phyloP scores from a whole-genome alignment of 306 rosid species.

The Pyrus bretschneideri region DNA sequence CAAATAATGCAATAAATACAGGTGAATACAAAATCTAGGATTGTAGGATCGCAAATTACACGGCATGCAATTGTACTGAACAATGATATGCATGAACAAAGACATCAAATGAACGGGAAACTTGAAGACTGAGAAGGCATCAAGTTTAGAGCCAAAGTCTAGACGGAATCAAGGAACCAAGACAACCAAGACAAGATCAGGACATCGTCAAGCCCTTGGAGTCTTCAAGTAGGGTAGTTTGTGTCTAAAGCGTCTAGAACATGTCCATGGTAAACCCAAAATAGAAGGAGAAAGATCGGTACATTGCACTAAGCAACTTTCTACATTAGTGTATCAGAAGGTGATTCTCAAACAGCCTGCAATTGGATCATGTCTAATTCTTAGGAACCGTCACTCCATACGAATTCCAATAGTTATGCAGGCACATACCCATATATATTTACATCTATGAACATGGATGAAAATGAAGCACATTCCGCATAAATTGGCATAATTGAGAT shows the following conservation, averaged over 20 bases:
- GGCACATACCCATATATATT: neutral
- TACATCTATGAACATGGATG: neutral
- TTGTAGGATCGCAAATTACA: neutral
- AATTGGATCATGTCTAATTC: neutral
- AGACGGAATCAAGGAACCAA: neutral
- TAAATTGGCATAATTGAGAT: neutral
- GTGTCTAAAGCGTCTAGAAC: neutral
- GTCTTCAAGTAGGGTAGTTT: neutral
- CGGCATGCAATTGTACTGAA: neutral
- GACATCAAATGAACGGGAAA: neutral
- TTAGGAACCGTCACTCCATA: too few species aligned
- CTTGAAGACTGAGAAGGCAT: neutral
- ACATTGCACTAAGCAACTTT: neutral
- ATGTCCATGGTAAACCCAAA: neutral
- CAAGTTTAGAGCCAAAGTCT: neutral
- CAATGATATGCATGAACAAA: neutral
- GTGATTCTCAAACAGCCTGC: neutral
- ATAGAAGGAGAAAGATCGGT: neutral
- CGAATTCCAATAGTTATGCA: neutral
- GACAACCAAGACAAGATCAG: neutral
- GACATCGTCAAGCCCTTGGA: neutral
- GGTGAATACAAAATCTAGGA: neutral
- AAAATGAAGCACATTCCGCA: neutral
- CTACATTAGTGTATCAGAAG: neutral
- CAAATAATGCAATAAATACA: neutral